phyloP scores from a whole-genome alignment of 2,329 filamentous ascomycete species.

The Tolypocladium tundrense region DNA sequence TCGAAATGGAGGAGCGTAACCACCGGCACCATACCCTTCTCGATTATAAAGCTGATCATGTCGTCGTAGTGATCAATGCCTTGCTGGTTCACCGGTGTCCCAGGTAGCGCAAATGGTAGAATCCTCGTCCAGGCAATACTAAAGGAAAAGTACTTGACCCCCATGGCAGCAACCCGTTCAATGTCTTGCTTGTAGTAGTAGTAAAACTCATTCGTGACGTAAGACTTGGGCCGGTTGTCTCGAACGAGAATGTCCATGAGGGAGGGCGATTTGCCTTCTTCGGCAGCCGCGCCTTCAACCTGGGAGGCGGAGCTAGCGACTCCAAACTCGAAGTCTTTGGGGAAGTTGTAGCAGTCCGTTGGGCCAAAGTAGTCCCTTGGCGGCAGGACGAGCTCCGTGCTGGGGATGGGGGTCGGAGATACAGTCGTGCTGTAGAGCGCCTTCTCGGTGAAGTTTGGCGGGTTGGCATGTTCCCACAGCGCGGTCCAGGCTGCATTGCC shows the following conservation, averaged over 20 bases:
- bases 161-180: constrained; percentile 39
- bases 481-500: constrained; percentile 20
- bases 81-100: constrained; percentile 39
- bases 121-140: constrained; percentile 42
- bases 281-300: constrained; percentile 33
- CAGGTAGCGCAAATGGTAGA: constrained; percentile 37
- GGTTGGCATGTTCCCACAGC: constrained; percentile 21
- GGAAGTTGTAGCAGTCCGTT: constrained; percentile 38
- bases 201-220: constrained; percentile 39
- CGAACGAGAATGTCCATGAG: constrained; percentile 29
- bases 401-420: constrained; percentile 42
- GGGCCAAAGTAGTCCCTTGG: constrained; percentile 40
- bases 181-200: constrained; percentile 48
- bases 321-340: constrained; percentile 35
- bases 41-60: constrained; percentile 37
- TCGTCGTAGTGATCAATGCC: constrained; percentile 44
- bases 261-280: constrained; percentile 31
- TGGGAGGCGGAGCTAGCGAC: constrained; percentile 36
- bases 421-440: constrained; percentile 35
- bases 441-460: constrained; percentile 22
- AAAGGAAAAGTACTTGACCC: constrained; percentile 40
- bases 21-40: constrained; percentile 37
- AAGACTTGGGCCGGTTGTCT: constrained; percentile 15
- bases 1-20: constrained; percentile 42
- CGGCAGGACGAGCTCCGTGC: constrained; percentile 42